phyloP scores from a whole-genome alignment of 2,329 filamentous ascomycete genomes.

The Akanthomyces uredinophilus region DNA sequence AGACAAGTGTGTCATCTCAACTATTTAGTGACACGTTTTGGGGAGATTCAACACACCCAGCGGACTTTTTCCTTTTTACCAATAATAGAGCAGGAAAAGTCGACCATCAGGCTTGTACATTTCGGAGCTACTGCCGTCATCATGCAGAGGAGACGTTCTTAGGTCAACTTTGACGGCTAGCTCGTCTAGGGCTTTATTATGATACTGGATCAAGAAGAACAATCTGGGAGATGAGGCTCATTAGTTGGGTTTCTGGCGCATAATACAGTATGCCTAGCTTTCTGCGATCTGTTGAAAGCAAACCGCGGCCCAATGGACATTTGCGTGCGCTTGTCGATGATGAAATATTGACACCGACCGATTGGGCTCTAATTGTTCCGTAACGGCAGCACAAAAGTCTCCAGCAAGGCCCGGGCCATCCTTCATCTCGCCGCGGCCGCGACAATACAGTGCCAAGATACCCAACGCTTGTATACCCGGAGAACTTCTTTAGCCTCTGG shows the following conservation, averaged over 20 bases:
- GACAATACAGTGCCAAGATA: background rate
- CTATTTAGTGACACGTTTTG: background rate
- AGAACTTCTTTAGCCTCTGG: background rate
- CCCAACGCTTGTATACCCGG: constrained; percentile 6
- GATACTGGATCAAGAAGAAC: background rate
- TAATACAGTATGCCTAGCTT: no score
- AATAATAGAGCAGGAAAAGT: background rate
- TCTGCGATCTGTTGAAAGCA: constrained; percentile 8
- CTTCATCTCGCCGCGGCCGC: background rate
- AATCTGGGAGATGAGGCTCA: background rate
- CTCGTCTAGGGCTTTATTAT: background rate
- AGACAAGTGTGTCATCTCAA: background rate
- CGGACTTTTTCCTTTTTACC: background rate
- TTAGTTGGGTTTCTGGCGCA: background rate
- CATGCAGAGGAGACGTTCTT: background rate
- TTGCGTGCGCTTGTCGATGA: background rate
- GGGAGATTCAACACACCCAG: no score
- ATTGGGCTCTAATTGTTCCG: background rate
- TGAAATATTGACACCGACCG: background rate
- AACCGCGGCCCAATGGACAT: background rate
- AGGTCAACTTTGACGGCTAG: background rate
- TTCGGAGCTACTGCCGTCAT: background rate
- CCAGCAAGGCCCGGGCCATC: background rate
- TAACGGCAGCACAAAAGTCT: background rate
- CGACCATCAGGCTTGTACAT: background rate